phyloP scores from a whole-genome alignment of 768 basidiomycete genomes.

The Termitomyces sp. region DNA sequence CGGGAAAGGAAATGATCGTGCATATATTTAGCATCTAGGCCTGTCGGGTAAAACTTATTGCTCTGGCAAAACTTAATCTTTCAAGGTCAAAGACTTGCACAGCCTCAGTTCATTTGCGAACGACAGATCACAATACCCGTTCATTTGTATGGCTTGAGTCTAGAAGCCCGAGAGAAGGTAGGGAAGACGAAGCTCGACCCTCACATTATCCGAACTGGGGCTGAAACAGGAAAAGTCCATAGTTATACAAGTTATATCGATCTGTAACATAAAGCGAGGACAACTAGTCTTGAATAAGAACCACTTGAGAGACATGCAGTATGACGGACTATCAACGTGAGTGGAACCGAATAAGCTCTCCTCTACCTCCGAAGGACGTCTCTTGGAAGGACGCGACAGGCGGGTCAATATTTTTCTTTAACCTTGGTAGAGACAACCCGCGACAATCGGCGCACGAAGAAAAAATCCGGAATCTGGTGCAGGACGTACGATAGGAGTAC shows the following conservation, averaged over 20 bases:
- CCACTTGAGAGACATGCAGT: neutral
- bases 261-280: neutral
- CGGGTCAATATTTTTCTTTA: no score
- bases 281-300: no score
- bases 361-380: no score
- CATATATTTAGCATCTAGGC: neutral
- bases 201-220: neutral
- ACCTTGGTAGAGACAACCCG: no score
- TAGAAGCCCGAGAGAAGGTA: neutral
- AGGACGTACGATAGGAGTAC: neutral
- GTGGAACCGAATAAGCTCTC: neutral
- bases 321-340: neutral
- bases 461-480: neutral
- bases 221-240: neutral
- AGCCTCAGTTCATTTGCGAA: neutral
- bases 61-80: neutral
- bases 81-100: neutral
- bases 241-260: neutral
- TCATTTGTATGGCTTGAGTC: neutral
- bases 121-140: neutral
- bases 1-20: neutral
- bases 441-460: no score
- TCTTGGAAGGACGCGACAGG: neutral
- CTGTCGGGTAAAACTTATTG: neutral
- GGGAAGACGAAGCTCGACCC: neutral